Conservation (phyloP, 495 filamentous ascomycete species). For the Friedmanniomyces simplex region DNA sequence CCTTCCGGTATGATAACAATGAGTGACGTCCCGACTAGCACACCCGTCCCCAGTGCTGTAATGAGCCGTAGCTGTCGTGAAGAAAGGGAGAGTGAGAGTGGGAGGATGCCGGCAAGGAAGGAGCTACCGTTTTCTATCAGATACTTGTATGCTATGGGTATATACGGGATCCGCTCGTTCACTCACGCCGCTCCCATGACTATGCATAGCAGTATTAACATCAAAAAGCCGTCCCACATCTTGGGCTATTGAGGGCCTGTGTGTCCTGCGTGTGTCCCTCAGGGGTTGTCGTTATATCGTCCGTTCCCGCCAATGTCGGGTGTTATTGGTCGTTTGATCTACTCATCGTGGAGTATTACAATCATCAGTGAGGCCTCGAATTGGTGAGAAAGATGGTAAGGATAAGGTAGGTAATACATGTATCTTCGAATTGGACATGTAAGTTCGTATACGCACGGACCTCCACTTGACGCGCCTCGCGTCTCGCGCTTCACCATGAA, state of each 20-base stretch:
- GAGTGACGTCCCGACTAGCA: slow-evolving; percentile 86
- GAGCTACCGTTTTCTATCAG: slow-evolving; percentile 51
- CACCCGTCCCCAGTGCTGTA: slow-evolving; percentile 85
- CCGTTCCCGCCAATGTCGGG: no score
- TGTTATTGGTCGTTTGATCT: no score
- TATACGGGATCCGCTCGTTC: background rate
- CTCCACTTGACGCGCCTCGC: no score
- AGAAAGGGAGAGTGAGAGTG: slow-evolving; percentile 82
- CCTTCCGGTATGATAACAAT: slow-evolving; percentile 98
- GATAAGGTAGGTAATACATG: no score
- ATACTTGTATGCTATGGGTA: background rate
- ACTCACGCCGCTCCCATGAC: slow-evolving; percentile 93
- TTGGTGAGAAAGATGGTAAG: no score
- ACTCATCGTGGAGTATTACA: no score
- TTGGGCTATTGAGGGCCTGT: background rate
- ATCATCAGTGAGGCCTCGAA: no score
- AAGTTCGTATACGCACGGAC: no score
- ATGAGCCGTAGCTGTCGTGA: slow-evolving; percentile 79
- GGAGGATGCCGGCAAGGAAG: slow-evolving; percentile 87
- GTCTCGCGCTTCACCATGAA: background rate
- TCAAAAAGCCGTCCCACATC: slow-evolving; percentile 71
- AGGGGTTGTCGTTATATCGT: background rate
- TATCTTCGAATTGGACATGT: no score
- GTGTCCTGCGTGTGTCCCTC: no score
- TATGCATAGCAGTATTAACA: slow-evolving; percentile 72